Conservation (phyloP, 495 filamentous ascomycete genomes). For the Platismatia glauca region DNA sequence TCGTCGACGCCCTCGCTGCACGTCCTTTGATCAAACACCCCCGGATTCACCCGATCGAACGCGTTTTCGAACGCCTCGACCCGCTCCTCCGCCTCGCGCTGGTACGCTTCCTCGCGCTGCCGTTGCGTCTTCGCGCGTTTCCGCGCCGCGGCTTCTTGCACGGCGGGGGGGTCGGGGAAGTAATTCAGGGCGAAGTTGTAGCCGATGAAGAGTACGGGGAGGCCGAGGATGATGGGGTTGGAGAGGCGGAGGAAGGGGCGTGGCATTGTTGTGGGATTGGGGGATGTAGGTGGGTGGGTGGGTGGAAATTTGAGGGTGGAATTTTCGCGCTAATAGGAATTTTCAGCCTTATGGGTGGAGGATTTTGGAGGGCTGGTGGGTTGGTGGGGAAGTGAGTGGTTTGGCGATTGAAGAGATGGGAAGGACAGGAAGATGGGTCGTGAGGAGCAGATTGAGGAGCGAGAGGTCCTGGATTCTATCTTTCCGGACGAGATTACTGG, state of each 20-base stretch:
- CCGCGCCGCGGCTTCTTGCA: constrained; percentile 3
- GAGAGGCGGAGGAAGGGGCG: background rate
- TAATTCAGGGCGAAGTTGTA: background rate
- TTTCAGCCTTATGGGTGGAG: constrained; percentile 5
- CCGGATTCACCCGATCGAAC: background rate
- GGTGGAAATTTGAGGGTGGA: background rate
- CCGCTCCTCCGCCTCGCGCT: background rate
- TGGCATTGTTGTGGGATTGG: background rate
- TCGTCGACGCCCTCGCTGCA: background rate
- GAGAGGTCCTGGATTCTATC: constrained; percentile 94
- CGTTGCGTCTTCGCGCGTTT: background rate
- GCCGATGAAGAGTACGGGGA: background rate
- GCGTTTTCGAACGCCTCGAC: background rate
- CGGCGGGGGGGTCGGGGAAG: constrained; percentile 8
- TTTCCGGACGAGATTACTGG: constrained; percentile 97
- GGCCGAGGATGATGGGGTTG: background rate
- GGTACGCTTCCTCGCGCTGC: background rate
- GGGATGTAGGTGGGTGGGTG: background rate
- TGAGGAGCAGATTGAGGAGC: constrained; percentile 92
- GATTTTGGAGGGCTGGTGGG: background rate
- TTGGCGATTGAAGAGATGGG: constrained; percentile 15
- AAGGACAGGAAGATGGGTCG: constrained; percentile 61
- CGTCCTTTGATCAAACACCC: background rate
- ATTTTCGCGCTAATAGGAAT: background rate
- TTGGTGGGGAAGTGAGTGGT: background rate